Base-by-base conservation (phyloP, 192 early-diverging fungal species). In the Linnemannia elongata region DNA sequence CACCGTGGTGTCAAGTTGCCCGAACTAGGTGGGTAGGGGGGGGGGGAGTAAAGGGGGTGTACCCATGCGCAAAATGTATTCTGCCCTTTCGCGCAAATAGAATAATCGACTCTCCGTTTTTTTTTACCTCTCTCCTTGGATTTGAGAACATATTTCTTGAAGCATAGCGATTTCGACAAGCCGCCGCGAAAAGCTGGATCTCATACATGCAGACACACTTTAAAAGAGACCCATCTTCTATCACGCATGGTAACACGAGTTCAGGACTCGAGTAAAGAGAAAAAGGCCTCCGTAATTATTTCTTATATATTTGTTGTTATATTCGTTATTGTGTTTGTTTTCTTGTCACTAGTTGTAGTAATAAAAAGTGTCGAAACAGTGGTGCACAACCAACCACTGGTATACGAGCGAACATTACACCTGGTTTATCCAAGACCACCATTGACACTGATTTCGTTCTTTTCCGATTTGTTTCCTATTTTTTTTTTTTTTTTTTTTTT, bases 271-370 rank as follows among this genome's bases (percentile, higher is more conserved):
- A 52, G 20, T 4, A 52, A 52, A 52, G 20, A 22, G 30, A 33
- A 66, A 66, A 15, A 10, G n/a, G 7, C 15, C 57, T 10, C 30
- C 57, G 24, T 66, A 66, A 66, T 66, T 66, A 63, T 33, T 63
- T 63, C 5, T 63, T 13, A 30, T 10, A 15, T 63, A 33, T 30
- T 66, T 52, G 0, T 52, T 52, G 49, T 33, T 27, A 4, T 66
- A 66, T 35, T 66, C 55, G 30, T 66, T 66, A 66, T 66, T 33
- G 60, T 66, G 22, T 55, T 66, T 55, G 57, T 63, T 66, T 63
- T 63, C 30, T 66, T 66, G 30, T 66, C 60, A 9, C 60, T 66
- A 33, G 60, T 39, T 39, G 38, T 66, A 66, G 60, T 10, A 52
- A 18, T 66, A 66, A 33, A 33, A 33, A 8, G 0, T 24, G 3